phyloP scores from a whole-genome alignment of 1,284 basidiomycete genomes.

The Cryptococcus maquisensis region DNA sequence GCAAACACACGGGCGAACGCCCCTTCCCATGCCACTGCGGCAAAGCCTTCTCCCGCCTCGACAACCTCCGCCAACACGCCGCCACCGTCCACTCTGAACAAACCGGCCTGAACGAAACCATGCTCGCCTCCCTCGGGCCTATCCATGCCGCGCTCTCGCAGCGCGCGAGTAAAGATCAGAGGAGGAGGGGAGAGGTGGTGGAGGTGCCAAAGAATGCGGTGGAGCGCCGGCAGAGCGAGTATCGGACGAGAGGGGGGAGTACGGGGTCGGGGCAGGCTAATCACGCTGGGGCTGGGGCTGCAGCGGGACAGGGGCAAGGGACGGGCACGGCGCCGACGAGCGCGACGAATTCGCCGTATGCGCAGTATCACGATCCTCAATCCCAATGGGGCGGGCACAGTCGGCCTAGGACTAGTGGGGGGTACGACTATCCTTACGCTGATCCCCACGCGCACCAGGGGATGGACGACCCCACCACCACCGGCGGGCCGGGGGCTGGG shows the following conservation, averaged over 20 bases:
- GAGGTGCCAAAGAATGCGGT: conserved; percentile 47
- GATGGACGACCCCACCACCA: background rate
- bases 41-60: conserved; percentile 91
- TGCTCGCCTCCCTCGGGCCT: conserved; percentile 83
- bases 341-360: conserved; percentile 21
- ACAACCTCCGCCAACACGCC: conserved; percentile 93
- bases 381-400: conserved; percentile 16
- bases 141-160: conserved; percentile 71
- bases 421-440: background rate
- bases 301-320: background rate
- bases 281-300: background rate
- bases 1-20: conserved; percentile 94
- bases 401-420: conserved; percentile 24
- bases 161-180: conserved; percentile 48
- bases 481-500: conserved; percentile 32
- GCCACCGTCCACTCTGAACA: conserved; percentile 93
- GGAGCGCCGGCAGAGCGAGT: conserved; percentile 36
- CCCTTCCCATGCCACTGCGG: conserved; percentile 93
- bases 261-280: conserved; percentile 1
- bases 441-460: background rate
- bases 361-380: conserved; percentile 13
- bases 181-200: conserved; percentile 46
- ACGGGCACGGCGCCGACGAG: background rate
- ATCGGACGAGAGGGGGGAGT: conserved; percentile 10
- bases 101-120: conserved; percentile 74